These are phyloP conservation scores for Rhododendron kiyosumense DNA, from an alignment of 148 eudicot species.

Conservation along the genomic window DNA sequence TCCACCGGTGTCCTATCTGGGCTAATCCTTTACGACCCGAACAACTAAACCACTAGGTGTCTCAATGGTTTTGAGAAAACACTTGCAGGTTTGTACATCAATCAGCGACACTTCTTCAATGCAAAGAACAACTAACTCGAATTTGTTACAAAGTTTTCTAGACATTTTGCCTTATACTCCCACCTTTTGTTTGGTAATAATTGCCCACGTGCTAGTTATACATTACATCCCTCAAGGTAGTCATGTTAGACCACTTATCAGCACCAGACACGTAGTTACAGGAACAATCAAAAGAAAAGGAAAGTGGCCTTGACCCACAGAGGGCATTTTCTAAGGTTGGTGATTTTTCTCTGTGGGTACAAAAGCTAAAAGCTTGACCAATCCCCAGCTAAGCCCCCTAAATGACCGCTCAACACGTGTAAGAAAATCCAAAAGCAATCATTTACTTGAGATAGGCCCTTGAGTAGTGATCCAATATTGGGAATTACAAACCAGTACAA, in stretches of 20 bases:
- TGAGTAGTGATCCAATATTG: slow-evolving; percentile 74
- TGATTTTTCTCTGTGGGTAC: not conserved
- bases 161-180: no score
- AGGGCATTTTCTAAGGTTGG: not conserved
- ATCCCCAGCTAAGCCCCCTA: not conserved
- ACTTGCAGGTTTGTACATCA: not conserved
- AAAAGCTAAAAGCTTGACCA: not conserved
- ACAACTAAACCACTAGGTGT: slow-evolving; percentile 87
- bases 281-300: no score
- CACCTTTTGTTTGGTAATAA: no score
- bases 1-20: not conserved
- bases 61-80: slow-evolving; percentile 50
- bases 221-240: no score
- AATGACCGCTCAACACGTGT: not conserved
- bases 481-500: slow-evolving; percentile 97
- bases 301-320: not conserved
- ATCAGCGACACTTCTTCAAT: not conserved
- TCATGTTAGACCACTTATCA: no score
- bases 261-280: no score
- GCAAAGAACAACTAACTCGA: not conserved
- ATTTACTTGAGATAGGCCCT: slow-evolving; percentile 82
- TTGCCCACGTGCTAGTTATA: no score
- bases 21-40: slow-evolving; percentile 66
- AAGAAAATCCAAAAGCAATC: not conserved
- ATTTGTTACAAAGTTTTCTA: no score